Evolutionary conservation across 768 basidiomycete species (phyloP), one percentile per base, ranked within the genome.

Genomic region (Boletus rubescentipes): DNA sequence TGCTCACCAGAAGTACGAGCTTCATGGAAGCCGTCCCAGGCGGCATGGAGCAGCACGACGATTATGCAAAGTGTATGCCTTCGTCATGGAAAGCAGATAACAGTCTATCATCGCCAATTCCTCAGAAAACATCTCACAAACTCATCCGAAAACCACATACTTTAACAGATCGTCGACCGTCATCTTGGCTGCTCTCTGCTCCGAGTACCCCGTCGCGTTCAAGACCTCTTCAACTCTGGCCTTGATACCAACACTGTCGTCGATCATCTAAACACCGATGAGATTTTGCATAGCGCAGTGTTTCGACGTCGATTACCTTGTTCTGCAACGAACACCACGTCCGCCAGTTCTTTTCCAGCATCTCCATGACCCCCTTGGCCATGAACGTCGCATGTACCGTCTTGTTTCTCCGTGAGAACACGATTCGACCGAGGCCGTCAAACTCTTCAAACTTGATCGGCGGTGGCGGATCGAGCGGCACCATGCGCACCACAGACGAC

Each of bases 371-470:
- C 6, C 96, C 97, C 67, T 93, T 96, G 16, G 94, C 94, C 77
- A 83, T 83, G 68, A 99, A 98, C 61, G 86, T 91, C 10, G 87
- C 93, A 63, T 93, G 84, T 0, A 93, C 76, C 8, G 85, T 92
- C 74, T 97, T 98, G 68, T 98, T 98, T 61, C 89, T 81, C 55
- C 96, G 76, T 30, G 85, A 85, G 68, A 98, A 98, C 36, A 97
- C 73, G 51, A 98, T 93, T 40, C 97, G 80, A 43, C 85, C 91
- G 58, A 99, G 77, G 2, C 97, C 97, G 67, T 99, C 97, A 66
- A 98, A 98, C 72, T 99, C 97, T 64, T 95, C 95, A 60, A 98
- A 99, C 67, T 86, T 85, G 56, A 99, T 83, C 0, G 94, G 93
- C 1, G 97, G 97, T 0, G 97, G 97, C 5, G 97, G 97, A 66